phyloP scores from a whole-genome alignment of 2,329 filamentous ascomycete species.

The Fusarium poae region DNA sequence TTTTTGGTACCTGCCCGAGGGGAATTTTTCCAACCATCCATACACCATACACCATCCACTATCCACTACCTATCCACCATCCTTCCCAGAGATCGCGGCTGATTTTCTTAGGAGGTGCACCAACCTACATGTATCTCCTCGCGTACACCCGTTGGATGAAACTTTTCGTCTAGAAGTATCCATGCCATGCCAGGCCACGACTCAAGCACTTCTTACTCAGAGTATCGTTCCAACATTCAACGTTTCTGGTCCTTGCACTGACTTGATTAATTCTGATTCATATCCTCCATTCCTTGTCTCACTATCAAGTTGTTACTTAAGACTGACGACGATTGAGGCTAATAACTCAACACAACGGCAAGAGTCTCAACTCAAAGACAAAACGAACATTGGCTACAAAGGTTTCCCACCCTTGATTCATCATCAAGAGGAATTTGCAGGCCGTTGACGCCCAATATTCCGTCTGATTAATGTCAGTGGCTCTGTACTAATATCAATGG shows the following conservation, averaged over 20 bases:
- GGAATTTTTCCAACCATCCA: conserved; percentile 24
- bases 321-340: background rate
- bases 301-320: conserved; percentile 7
- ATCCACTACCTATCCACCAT: conserved; percentile 1
- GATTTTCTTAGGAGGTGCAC: conserved; percentile 16
- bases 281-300: conserved; percentile 1
- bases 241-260: background rate
- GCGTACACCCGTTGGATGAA: conserved; percentile 34
- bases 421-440: background rate
- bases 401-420: conserved; percentile 12
- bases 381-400: conserved; percentile 13
- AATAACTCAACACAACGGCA: background rate
- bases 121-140: conserved; percentile 25
- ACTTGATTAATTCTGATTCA: conserved; percentile 2
- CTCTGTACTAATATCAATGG: conserved; percentile 15
- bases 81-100: conserved; percentile 21
- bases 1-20: conserved; percentile 21
- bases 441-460: conserved; percentile 16
- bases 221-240: background rate
- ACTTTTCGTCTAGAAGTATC: conserved; percentile 23
- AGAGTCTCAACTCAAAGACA: background rate
- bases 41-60: conserved; percentile 8
- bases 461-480: background rate
- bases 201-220: conserved; percentile 31
- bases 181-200: conserved; percentile 20